Percentiles rank a stretch among this genome's conserved stretches.
Conservation (phyloP, 179 eudicot genomes). For the Silene coronaria region DNA sequence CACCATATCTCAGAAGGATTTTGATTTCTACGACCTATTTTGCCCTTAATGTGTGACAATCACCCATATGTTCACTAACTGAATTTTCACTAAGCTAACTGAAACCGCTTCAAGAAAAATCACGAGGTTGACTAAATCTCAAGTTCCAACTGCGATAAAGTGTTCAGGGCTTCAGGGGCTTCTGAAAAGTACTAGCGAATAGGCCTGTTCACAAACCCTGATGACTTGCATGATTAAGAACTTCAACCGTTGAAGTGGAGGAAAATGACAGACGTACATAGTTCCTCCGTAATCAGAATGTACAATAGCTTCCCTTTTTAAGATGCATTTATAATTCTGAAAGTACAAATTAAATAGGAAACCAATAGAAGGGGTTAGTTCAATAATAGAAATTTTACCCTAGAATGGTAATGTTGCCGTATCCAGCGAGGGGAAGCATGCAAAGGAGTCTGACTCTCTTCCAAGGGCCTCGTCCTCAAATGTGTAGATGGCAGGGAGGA, state of each 20-base stretch:
- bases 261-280: too few species aligned
- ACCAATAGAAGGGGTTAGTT: not conserved
- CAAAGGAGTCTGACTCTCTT: constrained; percentile 64
- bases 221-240: not conserved
- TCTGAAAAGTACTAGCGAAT: not conserved
- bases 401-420: constrained; percentile 55
- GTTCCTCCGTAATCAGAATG: too few species aligned
- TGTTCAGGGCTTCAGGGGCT: not conserved
- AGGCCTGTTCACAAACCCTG: not conserved
- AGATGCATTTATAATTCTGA: too few species aligned
- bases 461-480: constrained; percentile 66
- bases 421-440: constrained; percentile 75
- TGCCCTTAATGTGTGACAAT: not conserved
- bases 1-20: not conserved
- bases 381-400: constrained; percentile 28
- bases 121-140: not conserved
- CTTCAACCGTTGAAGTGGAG: too few species aligned
- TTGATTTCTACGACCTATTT: not conserved
- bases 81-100: not conserved
- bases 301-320: too few species aligned
- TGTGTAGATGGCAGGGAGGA: constrained; percentile 82
- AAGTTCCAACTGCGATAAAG: not conserved
- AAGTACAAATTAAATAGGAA: not conserved
- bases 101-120: not conserved
- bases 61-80: not conserved